These are phyloP conservation scores for Crithidia brevicula DNA, from an alignment of 208 protist genomes.

Conservation along the genomic window DNA sequence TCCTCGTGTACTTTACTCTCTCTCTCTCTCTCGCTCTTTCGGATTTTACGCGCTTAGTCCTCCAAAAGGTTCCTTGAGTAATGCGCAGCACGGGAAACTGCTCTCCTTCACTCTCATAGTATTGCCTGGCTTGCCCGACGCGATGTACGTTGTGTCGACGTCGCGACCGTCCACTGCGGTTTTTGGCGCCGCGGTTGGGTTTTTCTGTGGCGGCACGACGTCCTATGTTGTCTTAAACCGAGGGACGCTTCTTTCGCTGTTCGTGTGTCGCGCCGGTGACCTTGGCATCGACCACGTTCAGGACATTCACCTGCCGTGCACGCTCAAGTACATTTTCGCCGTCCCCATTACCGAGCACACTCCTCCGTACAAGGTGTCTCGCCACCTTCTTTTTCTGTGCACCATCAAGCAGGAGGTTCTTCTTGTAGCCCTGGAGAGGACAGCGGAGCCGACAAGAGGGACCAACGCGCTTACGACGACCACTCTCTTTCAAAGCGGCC, in stretches of 20 bases:
- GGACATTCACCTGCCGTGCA: constrained; percentile 65
- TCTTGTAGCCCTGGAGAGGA: constrained; percentile 52
- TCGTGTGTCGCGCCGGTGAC: constrained; percentile 15
- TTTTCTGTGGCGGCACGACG: constrained; percentile 32
- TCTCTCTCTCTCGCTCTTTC: too few species aligned
- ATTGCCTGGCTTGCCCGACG: background rate
- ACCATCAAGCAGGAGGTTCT: constrained; percentile 79
- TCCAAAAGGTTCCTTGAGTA: too few species aligned
- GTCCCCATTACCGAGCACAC: constrained; percentile 51
- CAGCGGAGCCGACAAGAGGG: background rate
- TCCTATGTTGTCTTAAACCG: constrained; percentile 57
- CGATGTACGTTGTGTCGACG: constrained; percentile 52
- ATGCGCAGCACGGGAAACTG: too few species aligned
- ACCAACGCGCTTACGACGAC: constrained; percentile 37
- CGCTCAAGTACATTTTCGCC: constrained; percentile 70
- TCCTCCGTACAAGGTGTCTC: constrained; percentile 14
- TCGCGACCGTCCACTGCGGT: constrained; percentile 57
- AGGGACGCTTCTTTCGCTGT: constrained; percentile 60
- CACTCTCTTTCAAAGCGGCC: constrained; percentile 64
- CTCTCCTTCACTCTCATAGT: background rate
- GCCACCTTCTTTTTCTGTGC: constrained; percentile 80
- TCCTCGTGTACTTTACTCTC: too few species aligned
- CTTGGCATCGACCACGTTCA: constrained; percentile 36
- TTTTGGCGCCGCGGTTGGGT: constrained; percentile 45
- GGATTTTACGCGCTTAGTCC: too few species aligned